phyloP scores from a whole-genome alignment of 192 early-diverging fungal genomes.

The Coemansia sp. region DNA sequence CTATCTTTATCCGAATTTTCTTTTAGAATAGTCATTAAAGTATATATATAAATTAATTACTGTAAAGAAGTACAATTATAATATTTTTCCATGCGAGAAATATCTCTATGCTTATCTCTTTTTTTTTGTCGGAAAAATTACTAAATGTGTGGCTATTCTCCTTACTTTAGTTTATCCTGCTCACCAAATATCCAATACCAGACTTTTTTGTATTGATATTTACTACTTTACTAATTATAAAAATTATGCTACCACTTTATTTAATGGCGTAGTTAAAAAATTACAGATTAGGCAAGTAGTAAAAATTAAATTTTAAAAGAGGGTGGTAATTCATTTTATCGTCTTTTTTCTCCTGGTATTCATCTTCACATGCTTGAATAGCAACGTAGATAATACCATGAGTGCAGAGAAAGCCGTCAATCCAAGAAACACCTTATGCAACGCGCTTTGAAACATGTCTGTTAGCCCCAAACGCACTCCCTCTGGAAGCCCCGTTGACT shows the following conservation, averaged over 20 bases:
- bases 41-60: conserved; percentile 2
- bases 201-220: neutral
- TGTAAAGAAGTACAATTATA: conserved; percentile 8
- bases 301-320: neutral
- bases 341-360: conserved; percentile 33
- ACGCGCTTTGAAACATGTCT: conserved; percentile 57
- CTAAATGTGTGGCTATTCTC: neutral
- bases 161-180: neutral
- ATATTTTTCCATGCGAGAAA: neutral
- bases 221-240: conserved; percentile 2
- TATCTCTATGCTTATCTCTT: neutral
- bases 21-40: neutral
- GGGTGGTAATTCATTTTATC: conserved; percentile 28
- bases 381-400: conserved; percentile 45
- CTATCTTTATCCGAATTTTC: neutral
- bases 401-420: conserved; percentile 60
- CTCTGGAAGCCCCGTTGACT: conserved; percentile 33
- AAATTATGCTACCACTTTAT: neutral
- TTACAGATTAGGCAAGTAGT: neutral
- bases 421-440: conserved; percentile 61
- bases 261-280: neutral
- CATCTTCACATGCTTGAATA: conserved; percentile 42
- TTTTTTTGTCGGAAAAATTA: neutral
- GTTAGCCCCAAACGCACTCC: conserved; percentile 45
- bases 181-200: neutral